These are phyloP conservation scores for Graphilbum fragrans DNA, from an alignment of 2,329 filamentous ascomycete species.

Conservation along the genomic window DNA sequence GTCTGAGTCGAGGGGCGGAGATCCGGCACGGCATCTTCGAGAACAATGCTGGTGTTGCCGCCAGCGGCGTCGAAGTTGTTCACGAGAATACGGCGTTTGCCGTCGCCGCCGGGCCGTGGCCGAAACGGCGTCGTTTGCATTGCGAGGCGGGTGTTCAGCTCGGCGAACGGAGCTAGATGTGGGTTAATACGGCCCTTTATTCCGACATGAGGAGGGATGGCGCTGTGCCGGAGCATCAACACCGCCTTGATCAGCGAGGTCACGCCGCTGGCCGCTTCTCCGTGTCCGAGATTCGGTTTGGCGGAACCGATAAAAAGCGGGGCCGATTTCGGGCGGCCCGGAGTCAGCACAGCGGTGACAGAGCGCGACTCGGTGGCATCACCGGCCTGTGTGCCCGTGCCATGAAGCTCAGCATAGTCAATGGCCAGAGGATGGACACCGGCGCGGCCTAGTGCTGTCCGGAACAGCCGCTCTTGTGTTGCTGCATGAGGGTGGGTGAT, in stretches of 20 bases:
- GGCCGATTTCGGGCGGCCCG: constrained; percentile 31
- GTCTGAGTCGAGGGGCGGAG: constrained; percentile 14
- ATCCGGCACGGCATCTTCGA: constrained; percentile 49
- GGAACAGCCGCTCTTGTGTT: constrained; percentile 61
- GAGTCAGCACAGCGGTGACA: constrained; percentile 46
- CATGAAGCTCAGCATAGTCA: constrained; percentile 81
- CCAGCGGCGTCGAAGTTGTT: constrained; percentile 65
- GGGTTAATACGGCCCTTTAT: constrained; percentile 54
- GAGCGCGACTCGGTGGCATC: constrained; percentile 75
- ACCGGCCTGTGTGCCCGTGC: constrained; percentile 76
- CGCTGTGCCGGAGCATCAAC: constrained; percentile 49
- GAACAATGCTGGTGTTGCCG: constrained; percentile 55
- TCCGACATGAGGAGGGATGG: constrained; percentile 53
- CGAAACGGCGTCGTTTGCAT: constrained; percentile 37
- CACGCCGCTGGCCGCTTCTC: constrained; percentile 48
- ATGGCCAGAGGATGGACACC: constrained; percentile 66
- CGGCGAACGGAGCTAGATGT: constrained; percentile 39
- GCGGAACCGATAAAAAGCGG: constrained; percentile 50
- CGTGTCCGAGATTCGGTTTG: constrained; percentile 54
- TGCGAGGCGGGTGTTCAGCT: constrained; percentile 47
- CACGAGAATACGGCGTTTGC: constrained; percentile 37
- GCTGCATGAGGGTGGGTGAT: constrained; percentile 75
- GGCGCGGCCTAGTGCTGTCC: constrained; percentile 57
- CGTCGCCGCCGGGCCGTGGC: constrained; percentile 34
- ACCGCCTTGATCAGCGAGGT: constrained; percentile 54